Base-by-base conservation (phyloP, 2,329 filamentous ascomycete species). In the Penicillium glabrum region DNA sequence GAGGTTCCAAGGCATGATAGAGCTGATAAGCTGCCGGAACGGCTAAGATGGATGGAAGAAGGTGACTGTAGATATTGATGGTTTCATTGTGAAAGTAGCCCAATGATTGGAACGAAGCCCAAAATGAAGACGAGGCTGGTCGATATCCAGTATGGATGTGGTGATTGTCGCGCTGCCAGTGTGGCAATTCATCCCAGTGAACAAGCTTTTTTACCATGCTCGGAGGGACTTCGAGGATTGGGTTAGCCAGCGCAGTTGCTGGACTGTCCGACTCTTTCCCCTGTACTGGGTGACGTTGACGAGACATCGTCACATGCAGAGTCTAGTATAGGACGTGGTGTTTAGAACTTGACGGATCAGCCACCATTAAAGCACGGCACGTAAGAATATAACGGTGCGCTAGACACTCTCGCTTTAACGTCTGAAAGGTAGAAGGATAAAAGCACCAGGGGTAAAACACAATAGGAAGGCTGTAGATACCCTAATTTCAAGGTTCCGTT, bases 51-150 rank as follows among this genome's bases (percentile, higher is more conserved):
- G 88, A 84, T 8, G 91, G 91, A 41, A 91, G 67, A 13, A 90
- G 79, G 71, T 91, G 88, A 3, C 85, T 82, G 72, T 88, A 90
- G 66, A 90, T 89, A 71, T 91, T 91, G 47, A 90, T 83, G 6
- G 83, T 83, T 69, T 88, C 84, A 69, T 88, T 89, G 75, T 90
- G 86, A 14, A 89, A 67, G 71, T 89, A 86, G 51, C 78, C 72
- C 16, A 90, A 75, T 35, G 82, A 86, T 39, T 80, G 74, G 56
- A 84, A 79, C 21, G 85, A 89, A 54, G 77, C 80, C 14, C 69
- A 57, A 72, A 86, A 88, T 0, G 86, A 89, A 54, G 81, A 81
- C 2, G 86, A 86, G 23, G 80, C 79, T 1, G 84, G 83, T 44
- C 88, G 83, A 73, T 90, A 91, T 59, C 86, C 85, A 26, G 82